A percentile compares a stretch with the other conserved stretches of the same genome.
Evolutionary conservation across 139 green algal species (phyloP).

Genomic region (Asterochloris sp.): DNA sequence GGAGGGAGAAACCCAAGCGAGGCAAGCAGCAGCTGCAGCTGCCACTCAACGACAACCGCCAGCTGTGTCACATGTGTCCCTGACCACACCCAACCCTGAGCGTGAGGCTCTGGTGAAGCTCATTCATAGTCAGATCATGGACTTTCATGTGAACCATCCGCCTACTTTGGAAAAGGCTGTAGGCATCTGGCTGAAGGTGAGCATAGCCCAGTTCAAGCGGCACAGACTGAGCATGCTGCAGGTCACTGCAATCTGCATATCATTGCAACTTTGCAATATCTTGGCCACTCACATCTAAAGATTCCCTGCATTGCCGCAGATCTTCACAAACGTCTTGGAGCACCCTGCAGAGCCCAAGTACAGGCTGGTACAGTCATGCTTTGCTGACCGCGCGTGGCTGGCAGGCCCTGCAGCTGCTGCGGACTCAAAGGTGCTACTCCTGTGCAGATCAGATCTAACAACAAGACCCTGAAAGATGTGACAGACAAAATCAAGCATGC

Average conservation of each 20-base stretch:
- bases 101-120: background rate
- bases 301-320: background rate
- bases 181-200: background rate
- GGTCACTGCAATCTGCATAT: background rate
- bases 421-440: background rate
- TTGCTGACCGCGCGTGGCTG: too few relatives aligned
- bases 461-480: background rate
- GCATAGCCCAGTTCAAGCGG: background rate
- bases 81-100: too few relatives aligned
- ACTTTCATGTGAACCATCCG: background rate
- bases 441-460: slow-evolving; percentile 9
- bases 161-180: background rate
- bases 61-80: background rate
- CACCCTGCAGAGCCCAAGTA: slow-evolving; percentile 2
- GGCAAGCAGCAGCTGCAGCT: background rate
- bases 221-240: background rate
- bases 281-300: background rate
- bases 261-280: background rate
- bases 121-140: background rate
- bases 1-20: background rate
- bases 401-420: background rate
- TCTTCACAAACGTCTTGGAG: slow-evolving; percentile 6
- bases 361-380: background rate
- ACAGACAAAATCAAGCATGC: background rate
- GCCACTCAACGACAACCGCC: background rate